Percentiles rank a stretch among this genome's conserved stretches.
These are phyloP conservation scores for Phaffia australis DNA, from an alignment of 768 basidiomycete species.

Conservation along the genomic window DNA sequence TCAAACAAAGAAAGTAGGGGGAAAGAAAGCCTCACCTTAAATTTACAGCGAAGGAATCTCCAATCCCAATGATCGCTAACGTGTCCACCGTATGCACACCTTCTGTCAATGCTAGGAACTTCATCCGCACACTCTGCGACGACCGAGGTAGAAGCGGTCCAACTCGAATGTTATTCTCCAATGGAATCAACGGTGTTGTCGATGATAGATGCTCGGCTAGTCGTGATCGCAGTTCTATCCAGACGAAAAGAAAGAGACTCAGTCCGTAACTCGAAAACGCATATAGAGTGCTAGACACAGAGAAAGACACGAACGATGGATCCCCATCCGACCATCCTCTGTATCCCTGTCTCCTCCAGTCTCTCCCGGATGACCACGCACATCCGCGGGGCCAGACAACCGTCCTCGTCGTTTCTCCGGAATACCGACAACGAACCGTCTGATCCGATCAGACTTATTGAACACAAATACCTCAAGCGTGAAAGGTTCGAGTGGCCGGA, in stretches of 20 bases:
- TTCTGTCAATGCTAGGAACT: conserved; percentile 66
- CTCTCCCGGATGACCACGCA: conserved; percentile 16
- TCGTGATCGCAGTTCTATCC: conserved; percentile 27
- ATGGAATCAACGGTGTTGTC: conserved; percentile 31
- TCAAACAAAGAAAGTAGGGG: background rate
- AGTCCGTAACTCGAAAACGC: background rate
- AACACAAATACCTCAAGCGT: conserved; percentile 78
- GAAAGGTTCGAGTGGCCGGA: conserved; percentile 65
- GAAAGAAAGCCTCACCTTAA: conserved; percentile 49
- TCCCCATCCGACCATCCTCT: conserved; percentile 17
- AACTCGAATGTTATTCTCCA: conserved; percentile 36
- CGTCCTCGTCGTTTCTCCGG: conserved; percentile 41
- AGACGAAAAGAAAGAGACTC: background rate
- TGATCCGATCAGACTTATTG: conserved; percentile 58
- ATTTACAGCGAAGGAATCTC: conserved; percentile 60
- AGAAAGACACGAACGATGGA: background rate
- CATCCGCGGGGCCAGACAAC: conserved; percentile 18
- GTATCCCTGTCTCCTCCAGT: conserved; percentile 11
- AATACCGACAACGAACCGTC: conserved; percentile 65
- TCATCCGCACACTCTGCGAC: conserved; percentile 77
- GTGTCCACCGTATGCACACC: conserved; percentile 68
- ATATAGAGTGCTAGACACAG: background rate
- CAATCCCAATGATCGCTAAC: conserved; percentile 62
- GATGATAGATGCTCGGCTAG: conserved; percentile 25
- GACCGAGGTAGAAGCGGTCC: conserved; percentile 41